Evolutionary conservation across 352 stramenopile genomes (phyloP).

Genomic region (Bremia lactucae): DNA sequence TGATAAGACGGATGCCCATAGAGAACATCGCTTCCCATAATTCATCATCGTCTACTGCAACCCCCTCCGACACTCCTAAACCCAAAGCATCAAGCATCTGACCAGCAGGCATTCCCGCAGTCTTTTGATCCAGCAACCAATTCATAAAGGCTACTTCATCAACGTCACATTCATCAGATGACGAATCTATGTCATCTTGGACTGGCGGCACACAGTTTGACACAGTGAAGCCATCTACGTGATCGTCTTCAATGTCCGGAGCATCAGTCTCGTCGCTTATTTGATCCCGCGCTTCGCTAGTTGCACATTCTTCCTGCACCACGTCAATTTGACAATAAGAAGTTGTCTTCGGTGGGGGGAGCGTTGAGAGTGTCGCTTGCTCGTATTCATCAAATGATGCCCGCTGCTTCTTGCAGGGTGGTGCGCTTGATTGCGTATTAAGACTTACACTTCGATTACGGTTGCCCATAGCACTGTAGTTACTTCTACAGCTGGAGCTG

Average conservation of each 20-base stretch:
- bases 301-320: constrained; percentile 1
- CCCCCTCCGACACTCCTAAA: constrained; percentile 63
- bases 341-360: constrained; percentile 5
- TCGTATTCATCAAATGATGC: constrained; percentile 70
- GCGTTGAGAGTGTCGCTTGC: constrained; percentile 14
- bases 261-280: constrained; percentile 13
- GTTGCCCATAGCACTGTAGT: constrained; percentile 16
- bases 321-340: constrained; percentile 3
- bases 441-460: constrained; percentile 63
- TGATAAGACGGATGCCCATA: constrained; percentile 75
- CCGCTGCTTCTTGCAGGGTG: constrained; percentile 71
- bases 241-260: constrained; percentile 17
- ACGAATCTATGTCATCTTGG: constrained; percentile 13
- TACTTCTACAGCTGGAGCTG: constrained; percentile 11
- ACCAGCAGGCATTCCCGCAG: constrained; percentile 38
- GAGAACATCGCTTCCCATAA: constrained; percentile 79
- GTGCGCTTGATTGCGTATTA: constrained; percentile 41
- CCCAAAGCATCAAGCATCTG: constrained; percentile 76
- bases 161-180: constrained; percentile 28
- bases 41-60: constrained; percentile 70
- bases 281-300: constrained; percentile 15
- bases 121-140: constrained; percentile 72
- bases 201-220: constrained; percentile 12
- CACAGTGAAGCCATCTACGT: constrained; percentile 1
- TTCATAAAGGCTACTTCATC: constrained; percentile 74